Percentiles rank a stretch among this genome's conserved stretches.
phyloP scores from a whole-genome alignment of 169 alveolate genomes.

The Babesia divergens region DNA sequence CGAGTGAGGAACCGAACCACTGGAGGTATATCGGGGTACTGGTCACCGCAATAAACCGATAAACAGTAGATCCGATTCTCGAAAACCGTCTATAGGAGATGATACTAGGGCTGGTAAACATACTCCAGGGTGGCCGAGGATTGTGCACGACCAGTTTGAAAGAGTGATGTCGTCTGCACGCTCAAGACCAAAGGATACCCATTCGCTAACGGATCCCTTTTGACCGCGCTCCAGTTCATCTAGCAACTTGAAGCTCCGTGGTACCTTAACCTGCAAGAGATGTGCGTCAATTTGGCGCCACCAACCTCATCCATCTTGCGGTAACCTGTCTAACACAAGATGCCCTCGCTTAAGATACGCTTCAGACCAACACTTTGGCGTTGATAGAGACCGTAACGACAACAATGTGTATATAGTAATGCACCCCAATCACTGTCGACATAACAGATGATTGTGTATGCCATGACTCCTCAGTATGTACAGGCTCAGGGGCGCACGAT shows the following conservation, averaged over 20 bases:
- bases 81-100: constrained; percentile 82
- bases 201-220: constrained; percentile 93
- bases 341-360: too few relatives aligned
- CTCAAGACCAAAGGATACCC: constrained; percentile 93
- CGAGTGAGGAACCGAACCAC: constrained; percentile 88
- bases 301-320: constrained; percentile 59
- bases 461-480: too few relatives aligned
- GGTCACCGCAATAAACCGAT: constrained; percentile 88
- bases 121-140: constrained; percentile 91
- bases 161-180: constrained; percentile 91
- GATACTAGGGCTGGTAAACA: neutral
- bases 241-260: constrained; percentile 94
- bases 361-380: too few relatives aligned
- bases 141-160: constrained; percentile 92
- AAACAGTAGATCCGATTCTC: constrained; percentile 94
- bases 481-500: too few relatives aligned
- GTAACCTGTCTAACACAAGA: too few relatives aligned
- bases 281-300: neutral
- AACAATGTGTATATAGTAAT: too few relatives aligned
- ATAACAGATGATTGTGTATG: too few relatives aligned
- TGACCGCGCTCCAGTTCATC: constrained; percentile 97
- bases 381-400: too few relatives aligned
- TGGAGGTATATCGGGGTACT: constrained; percentile 96
- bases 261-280: constrained; percentile 81
- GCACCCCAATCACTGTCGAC: too few relatives aligned